Evolutionary conservation across 495 filamentous ascomycete genomes (phyloP), one percentile per base, ranked within the genome.

Genomic region (Aspergillus incahuasiensis): DNA sequence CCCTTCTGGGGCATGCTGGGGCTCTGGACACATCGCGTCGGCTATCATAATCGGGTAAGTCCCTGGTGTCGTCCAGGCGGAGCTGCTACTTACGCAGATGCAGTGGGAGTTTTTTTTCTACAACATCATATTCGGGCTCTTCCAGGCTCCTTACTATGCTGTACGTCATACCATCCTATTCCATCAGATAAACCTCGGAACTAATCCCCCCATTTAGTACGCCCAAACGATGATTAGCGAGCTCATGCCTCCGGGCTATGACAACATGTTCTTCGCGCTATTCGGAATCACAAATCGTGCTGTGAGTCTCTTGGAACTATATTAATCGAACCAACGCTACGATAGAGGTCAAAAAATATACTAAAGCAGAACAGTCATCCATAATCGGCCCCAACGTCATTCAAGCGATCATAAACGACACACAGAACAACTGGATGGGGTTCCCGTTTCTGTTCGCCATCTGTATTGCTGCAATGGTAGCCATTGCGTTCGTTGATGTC

Each of bases 161-260:
- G 73, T 76, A 67, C 32, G 62, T 38, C 18, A 39, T 8, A 32
- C 19, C 19, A 40, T 34, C n/a, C n/a, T 20, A 22, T 3, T 35
- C 19, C 5, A 7, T 16, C 8, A 30, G 38, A 3, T 2, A 1
- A 1, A 44, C 11, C 0, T 43, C 21, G 21, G 20, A 3, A 9
- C 19, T 49, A 24, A 43, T 16, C 24, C 13, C 47, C 1, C 7
- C 52, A 35, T 2, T 24, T 50, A 76, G 69, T 80, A 80, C 52
- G 69, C 74, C 9, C 77, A 80, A 69, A 80, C 74, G 18, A 79
- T 80, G 77, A 78, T 80, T 48, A 76, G 72, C 40, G 76, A 80
- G 45, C 67, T 80, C 11, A 78, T 75, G 57, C 77, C 77, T 2
- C 66, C 65, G 5, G 76, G 77, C 11, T 79, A 77, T 44, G 77